Percentiles rank a stretch among this genome's conserved stretches.
Evolutionary conservation across 345 rosid species (phyloP).

Genomic region (Carallia brachiata): DNA sequence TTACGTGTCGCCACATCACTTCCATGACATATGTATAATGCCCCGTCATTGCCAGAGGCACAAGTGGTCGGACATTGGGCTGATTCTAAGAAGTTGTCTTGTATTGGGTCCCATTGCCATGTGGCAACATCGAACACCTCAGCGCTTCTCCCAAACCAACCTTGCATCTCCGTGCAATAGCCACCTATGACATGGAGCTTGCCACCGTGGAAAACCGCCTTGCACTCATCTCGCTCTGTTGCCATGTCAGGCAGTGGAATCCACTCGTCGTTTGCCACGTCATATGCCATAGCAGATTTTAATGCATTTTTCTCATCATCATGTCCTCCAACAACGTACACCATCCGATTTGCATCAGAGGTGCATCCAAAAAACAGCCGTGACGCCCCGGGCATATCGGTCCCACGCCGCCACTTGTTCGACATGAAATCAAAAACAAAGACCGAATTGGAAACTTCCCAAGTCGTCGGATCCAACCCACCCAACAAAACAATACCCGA

Average conservation of each 20-base stretch:
- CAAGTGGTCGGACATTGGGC: conserved; percentile 41
- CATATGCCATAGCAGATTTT: conserved; percentile 56
- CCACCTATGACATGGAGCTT: conserved; percentile 76
- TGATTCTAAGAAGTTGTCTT: conserved; percentile 31
- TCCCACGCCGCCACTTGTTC: conserved; percentile 62
- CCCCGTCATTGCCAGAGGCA: conserved; percentile 17
- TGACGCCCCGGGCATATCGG: conserved; percentile 59
- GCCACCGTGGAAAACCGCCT: conserved; percentile 55
- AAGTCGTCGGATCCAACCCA: conserved; percentile 67
- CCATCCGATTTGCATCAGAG: conserved; percentile 58
- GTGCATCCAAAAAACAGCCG: conserved; percentile 65
- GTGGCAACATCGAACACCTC: conserved; percentile 46
- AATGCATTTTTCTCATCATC: conserved; percentile 65
- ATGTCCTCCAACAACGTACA: conserved; percentile 75
- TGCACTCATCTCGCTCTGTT: conserved; percentile 72
- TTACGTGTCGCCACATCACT: conserved; percentile 33
- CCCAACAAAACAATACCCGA: conserved; percentile 70
- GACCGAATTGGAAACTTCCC: conserved; percentile 53
- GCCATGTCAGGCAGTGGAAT: conserved; percentile 59
- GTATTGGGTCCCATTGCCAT: conserved; percentile 44
- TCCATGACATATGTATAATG: conserved; percentile 40
- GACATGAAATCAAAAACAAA: conserved; percentile 48
- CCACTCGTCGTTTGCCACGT: conserved; percentile 63
- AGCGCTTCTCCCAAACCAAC: conserved; percentile 44
- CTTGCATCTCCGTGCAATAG: conserved; percentile 71